Base-by-base conservation (phyloP, 2,329 filamentous ascomycete genomes). In the Didymella pomorum region DNA sequence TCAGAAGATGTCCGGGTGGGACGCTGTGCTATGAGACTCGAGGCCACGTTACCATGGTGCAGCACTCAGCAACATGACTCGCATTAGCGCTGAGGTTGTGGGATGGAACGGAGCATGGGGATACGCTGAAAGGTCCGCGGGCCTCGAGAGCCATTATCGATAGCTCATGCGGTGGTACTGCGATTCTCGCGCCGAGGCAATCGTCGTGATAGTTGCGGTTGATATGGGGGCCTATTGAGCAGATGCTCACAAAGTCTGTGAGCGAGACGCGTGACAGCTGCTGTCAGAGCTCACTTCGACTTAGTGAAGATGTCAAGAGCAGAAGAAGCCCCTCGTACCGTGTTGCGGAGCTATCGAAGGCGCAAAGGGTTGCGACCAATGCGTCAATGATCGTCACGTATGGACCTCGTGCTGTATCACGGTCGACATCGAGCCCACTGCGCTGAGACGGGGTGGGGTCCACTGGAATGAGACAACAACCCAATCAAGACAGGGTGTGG, bases 401-500 rank as follows among this genome's bases (percentile, higher is more conserved):
- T 16, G 29, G 56, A 49, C 52, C 52, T 63, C 55, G 58, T 65
- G 62, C 57, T 62, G 60, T 66, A 43, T 60, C 49, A 50, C 53
- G 54, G 47, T 52, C 51, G 48, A 52, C 48, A 42, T 47, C 41
- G 23, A 60, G 62, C 43, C 60, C 52, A 60, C 59, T 41, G 58
- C 51, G 41, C 51, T 51, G 37, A 55, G 49, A 58, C 56, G 51
- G 41, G 21, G 48, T 50, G 58, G 43, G 42, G 44, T 45, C 56
- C 43, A 46, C 14, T 39, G 45, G 51, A 58, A 45, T 47, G 47
- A 35, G 29, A 39, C 44, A 35, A 21, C n/a, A 20, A 23, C 29
- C 69, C 70, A 73, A 73, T 74, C 50, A 67, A 31, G 62, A 43
- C 18, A 4, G 29, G 45, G 44, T 31, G 51, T 45, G 56, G 62